Base-by-base conservation (phyloP, 176 grass and related monocot genomes). In the Carex pumila region DNA sequence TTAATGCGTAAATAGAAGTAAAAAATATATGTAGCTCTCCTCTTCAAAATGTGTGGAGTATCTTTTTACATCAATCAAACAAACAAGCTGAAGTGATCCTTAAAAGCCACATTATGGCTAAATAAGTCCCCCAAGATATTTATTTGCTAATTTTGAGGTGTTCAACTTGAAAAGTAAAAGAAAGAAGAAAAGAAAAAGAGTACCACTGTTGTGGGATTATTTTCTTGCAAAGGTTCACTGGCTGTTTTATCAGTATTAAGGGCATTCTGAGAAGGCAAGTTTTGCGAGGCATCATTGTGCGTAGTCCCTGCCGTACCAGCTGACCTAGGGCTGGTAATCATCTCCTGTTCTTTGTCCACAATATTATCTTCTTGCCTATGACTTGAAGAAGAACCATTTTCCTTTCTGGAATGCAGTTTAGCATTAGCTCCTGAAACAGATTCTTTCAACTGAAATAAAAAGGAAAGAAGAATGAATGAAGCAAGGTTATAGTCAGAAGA, bases 391-490 rank as follows among this genome's bases (percentile, higher is more conserved):
- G 37, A 49, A 1, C 12, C 34, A 17, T 82, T 13, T 65, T 82
- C n/a, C 21, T 25, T 66, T 52, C n/a, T 41, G 7, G 61, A 52
- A 36, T 36, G 61, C 21, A 53, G n/a, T 62, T 82, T 67, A 65
- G 61, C 60, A 64, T 82, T 50, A 49, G 30, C 37, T 31, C 45
- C 21, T 53, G 45, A 83, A 14, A 55, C 81, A 65, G 25, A 83
- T 50, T 83, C 41, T 83, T 83, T 49, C 32, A 83, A 63, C 81
- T 83, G 43, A 83, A 83, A 30, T 7, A 69, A 66, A 81, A 43
- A 81, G 41, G n/a, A 65, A 43, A 65, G 57, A 65, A 15, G 11
- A 6, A 45, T 22, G 45, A 29, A 64, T 22, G 18, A 18, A 12
- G 25, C 9, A 63, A 78, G 73, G 52, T 70, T 15, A 78, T 31